phyloP scores from a whole-genome alignment of 202 grass and related monocot genomes.

The Setaria viridis region DNA sequence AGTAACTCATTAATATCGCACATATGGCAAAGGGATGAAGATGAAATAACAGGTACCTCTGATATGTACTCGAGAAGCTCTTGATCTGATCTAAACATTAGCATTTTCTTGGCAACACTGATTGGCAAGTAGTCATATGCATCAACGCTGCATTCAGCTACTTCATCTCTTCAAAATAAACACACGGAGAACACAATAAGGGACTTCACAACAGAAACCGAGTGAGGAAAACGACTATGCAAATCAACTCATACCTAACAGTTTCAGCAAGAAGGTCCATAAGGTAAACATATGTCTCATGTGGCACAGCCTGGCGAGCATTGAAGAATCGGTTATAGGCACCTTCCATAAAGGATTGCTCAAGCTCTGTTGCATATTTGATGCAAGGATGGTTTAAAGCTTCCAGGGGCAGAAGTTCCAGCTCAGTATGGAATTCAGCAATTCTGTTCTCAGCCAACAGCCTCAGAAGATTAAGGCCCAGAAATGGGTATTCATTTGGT shows the following conservation, averaged over 20 bases:
- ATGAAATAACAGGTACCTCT: conserved; percentile 55
- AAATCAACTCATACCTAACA: conserved; percentile 56
- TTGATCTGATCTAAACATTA: conserved; percentile 74
- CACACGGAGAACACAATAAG: conserved; percentile 25
- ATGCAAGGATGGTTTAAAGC: conserved; percentile 82
- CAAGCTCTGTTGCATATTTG: conserved; percentile 79
- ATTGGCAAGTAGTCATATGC: conserved; percentile 79
- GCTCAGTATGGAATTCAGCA: conserved; percentile 87
- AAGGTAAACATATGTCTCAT: conserved; percentile 79
- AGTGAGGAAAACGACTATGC: background rate
- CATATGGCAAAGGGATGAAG: background rate
- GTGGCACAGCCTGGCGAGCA: conserved; percentile 58
- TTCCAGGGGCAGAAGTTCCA: conserved; percentile 66
- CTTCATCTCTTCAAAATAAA: conserved; percentile 66
- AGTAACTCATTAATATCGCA: background rate
- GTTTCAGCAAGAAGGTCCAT: conserved; percentile 72
- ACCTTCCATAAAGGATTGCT: conserved; percentile 87
- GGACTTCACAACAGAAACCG: conserved; percentile 28
- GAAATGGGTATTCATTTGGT: conserved; percentile 70
- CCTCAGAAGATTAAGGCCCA: conserved; percentile 85
- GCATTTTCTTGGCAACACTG: conserved; percentile 67
- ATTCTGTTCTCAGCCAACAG: conserved; percentile 81
- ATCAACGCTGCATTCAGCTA: conserved; percentile 76
- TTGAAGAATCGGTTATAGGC: conserved; percentile 62
- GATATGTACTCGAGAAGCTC: conserved; percentile 76